Base-by-base conservation (phyloP, 2,329 filamentous ascomycete species). In the Dactylellina leptospora region DNA sequence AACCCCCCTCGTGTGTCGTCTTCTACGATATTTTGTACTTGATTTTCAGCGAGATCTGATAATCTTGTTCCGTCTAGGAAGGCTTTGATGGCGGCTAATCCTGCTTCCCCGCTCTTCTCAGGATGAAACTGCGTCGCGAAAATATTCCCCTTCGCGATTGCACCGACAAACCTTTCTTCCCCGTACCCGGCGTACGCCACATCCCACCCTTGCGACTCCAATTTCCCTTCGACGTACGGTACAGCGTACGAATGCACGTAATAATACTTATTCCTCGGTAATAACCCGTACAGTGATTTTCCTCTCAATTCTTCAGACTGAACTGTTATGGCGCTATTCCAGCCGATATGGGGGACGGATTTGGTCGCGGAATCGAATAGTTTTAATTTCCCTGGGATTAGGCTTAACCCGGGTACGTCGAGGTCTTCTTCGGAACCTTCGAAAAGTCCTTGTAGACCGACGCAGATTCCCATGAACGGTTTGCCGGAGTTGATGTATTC, bases 321-420 rank as follows among this genome's bases (percentile, higher is more conserved):
- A 80, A 76, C 42, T 22, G 38, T 87, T 76, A 88, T 88, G 45
- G 96, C 95, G 76, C 88, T 92, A 81, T 99, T 99, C 95, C 95
- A 99, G 61, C 95, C 95, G 80, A 99, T 99, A 81, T 99, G 96
- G 38, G 95, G 95, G n/a, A 99, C 96, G 36, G 92, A 88, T 82
- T 97, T 97, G 77, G 86, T 82, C 28, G 81, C 80, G 79, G 91
- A 87, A 78, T 91, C 83, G 81, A 99, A 99, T 72, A 88, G 88
- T 78, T 86, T 84, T 74, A 99, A 85, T 9, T 82, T 82, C 38
- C 85, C 86, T 45, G 88, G 87, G 73, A 97, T 87, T 25, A 96
- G 47, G 3, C 89, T 90, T 50, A 99, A 82, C 0, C 95, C 95
- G 1, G 87, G 81, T 11, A 91, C 87, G 16, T 83, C 80, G 0